phyloP scores from a whole-genome alignment of 352 stramenopile genomes.

The Phytophthora megakarya region DNA sequence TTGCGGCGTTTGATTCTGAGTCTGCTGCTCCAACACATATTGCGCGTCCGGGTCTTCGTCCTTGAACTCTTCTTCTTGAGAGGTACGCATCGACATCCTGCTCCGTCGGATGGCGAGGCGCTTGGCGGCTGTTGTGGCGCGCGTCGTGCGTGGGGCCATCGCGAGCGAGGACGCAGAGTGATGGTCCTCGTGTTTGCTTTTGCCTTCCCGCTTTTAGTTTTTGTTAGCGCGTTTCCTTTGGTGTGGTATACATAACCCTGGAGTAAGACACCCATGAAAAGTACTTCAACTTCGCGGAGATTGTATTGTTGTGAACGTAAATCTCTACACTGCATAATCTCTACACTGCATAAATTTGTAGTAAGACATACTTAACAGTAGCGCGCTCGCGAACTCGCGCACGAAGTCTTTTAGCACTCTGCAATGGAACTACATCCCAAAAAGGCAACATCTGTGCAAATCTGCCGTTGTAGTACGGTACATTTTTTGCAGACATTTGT shows the following conservation, averaged over 20 bases:
- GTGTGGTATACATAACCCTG: slow-evolving; percentile 1
- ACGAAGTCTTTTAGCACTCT: no score
- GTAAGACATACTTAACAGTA: no score
- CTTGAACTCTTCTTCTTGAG: slow-evolving; percentile 25
- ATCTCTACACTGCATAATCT: no score
- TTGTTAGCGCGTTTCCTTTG: slow-evolving; percentile 6
- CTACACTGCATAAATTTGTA: no score
- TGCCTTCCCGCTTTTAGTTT: slow-evolving; percentile 4
- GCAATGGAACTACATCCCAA: no score
- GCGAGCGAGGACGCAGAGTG: neutral
- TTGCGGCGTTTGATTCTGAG: slow-evolving; percentile 15
- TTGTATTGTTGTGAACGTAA: no score
- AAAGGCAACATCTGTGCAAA: no score
- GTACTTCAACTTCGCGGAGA: no score
- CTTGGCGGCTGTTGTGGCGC: neutral
- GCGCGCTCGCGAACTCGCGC: no score
- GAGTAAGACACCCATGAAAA: no score
- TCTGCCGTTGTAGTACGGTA: no score
- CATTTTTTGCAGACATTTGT: no score
- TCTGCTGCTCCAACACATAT: slow-evolving; percentile 7
- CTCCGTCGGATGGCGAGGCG: neutral
- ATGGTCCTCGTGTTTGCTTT: slow-evolving; percentile 9
- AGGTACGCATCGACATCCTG: neutral
- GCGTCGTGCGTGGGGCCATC: slow-evolving; percentile 33
- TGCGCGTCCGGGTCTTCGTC: slow-evolving; percentile 27